phyloP scores from a whole-genome alignment of 164 flowering plant genomes.

The Euptelea pleiosperma region DNA sequence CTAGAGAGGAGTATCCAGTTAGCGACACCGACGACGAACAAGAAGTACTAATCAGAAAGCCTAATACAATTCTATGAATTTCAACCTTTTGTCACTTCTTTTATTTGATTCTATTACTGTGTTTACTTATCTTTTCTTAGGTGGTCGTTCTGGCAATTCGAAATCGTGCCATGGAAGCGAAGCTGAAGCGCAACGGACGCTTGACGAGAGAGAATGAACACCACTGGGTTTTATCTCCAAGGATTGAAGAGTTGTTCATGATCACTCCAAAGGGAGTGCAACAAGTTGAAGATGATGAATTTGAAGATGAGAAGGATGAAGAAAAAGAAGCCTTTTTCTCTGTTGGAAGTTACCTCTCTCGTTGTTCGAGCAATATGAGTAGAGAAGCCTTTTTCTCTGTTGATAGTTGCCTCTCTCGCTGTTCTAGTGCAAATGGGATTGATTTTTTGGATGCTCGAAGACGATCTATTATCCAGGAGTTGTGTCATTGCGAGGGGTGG shows the following conservation, averaged over 20 bases:
- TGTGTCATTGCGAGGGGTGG: slow-evolving; percentile 79
- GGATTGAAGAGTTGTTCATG: slow-evolving; percentile 31
- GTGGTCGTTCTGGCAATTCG: slow-evolving; percentile 51
- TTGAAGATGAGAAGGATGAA: slow-evolving; percentile 28
- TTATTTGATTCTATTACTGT: neutral
- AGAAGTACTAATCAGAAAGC: slow-evolving; percentile 38
- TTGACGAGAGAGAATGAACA: slow-evolving; percentile 33
- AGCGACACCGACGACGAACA: slow-evolving; percentile 45
- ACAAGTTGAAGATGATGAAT: slow-evolving; percentile 26
- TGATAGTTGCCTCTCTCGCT: slow-evolving; percentile 39
- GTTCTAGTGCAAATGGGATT: slow-evolving; percentile 35
- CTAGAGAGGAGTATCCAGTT: slow-evolving; percentile 33
- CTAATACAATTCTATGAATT: no score
- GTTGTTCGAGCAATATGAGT: slow-evolving; percentile 9
- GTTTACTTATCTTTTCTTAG: slow-evolving; percentile 22
- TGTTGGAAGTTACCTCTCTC: slow-evolving; percentile 11
- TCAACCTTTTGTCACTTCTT: neutral
- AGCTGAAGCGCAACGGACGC: slow-evolving; percentile 38
- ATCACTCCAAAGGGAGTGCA: slow-evolving; percentile 17
- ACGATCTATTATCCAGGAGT: slow-evolving; percentile 46
- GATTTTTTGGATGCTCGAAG: slow-evolving; percentile 30
- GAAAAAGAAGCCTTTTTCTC: slow-evolving; percentile 17
- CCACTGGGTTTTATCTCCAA: slow-evolving; percentile 43
- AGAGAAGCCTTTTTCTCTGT: slow-evolving; percentile 45
- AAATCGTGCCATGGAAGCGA: slow-evolving; percentile 56